A percentile compares a stretch with the other conserved stretches of the same genome.
Evolutionary conservation across 352 stramenopile species (phyloP).

Genomic region (Phytopythium boreale): DNA sequence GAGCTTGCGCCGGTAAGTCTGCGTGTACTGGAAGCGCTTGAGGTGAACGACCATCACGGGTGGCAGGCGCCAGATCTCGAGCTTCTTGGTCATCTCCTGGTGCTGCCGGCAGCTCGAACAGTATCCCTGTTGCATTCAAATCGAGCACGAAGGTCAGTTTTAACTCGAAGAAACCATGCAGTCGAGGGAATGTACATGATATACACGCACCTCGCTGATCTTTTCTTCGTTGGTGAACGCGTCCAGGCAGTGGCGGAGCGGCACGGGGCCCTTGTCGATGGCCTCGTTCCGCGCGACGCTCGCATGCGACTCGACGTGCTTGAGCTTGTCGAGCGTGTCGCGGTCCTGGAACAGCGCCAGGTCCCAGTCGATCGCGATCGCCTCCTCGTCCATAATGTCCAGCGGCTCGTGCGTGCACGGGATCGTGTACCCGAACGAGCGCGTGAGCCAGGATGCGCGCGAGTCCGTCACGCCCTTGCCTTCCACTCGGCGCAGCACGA

Average conservation of each 20-base stretch:
- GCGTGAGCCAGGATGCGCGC: constrained; percentile 69
- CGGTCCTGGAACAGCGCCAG: constrained; percentile 81
- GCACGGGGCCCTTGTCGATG: constrained; percentile 87
- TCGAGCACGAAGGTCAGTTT: not conserved
- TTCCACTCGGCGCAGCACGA: constrained; percentile 78
- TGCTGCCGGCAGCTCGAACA: constrained; percentile 96
- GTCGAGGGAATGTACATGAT: not conserved
- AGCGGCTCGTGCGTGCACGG: constrained; percentile 71
- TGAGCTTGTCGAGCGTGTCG: constrained; percentile 82
- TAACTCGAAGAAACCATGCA: constrained; percentile 6
- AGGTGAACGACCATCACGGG: constrained; percentile 98
- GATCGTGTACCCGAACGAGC: constrained; percentile 80
- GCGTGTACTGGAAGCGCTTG: constrained; percentile 98
- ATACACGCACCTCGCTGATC: constrained; percentile 60
- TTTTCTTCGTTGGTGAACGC: constrained; percentile 86
- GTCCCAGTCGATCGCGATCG: constrained; percentile 87
- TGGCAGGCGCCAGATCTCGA: constrained; percentile 96
- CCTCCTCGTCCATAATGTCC: constrained; percentile 83
- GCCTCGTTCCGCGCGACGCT: constrained; percentile 84
- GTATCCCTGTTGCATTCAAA: constrained; percentile 61
- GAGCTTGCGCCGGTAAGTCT: constrained; percentile 87
- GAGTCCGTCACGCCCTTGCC: constrained; percentile 83
- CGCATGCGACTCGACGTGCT: constrained; percentile 74
- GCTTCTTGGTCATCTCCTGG: constrained; percentile 97
- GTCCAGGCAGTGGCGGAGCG: constrained; percentile 75